Base-by-base conservation (phyloP, 225 moss, liverwort and hornwort species). In the Climacium dendroides region DNA sequence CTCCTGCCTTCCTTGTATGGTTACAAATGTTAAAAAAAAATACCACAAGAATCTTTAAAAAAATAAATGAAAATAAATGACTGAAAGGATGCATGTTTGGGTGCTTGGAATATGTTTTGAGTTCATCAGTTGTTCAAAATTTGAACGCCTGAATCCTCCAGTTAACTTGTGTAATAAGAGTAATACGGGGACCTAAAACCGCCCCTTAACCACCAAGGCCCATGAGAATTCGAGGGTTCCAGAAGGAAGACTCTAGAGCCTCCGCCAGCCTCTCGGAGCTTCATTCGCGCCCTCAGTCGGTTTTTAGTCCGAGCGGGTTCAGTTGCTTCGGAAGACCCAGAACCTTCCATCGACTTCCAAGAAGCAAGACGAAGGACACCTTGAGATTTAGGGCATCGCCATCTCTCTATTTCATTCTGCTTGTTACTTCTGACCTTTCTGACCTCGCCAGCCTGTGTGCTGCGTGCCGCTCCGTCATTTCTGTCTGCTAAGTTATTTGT, bases 261-360 rank as follows among this genome's bases (percentile, higher is more conserved):
- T 26, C 64, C 47, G 18, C 43, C 26, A 43, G 26, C 29, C 48
- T 48, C 48, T 10, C 3, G 20, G 66, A n/a, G 22, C 66, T 66
- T 66, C 66, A 7, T 2, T 66, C 22, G 22, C 7, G 66, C 37
- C 37, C 13, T 48, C 13, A 14, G 77, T 77, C 55, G 55, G 37
- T 54, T 77, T 34, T 9, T 17, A 25, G 25, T 10, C 50, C 62
- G 70, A 79, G 69, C 78, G 71, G 79, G 43, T 67, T 67, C 86
- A 67, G 88, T 71, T 71, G 61, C 74, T 60, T 74, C 84, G 20
- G 70, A 41, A 52, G 78, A 34, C 52, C 88, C 70, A 88, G 88
- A 88, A 84, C 61, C 88, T 88, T 88, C 88, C 61, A 79, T 70
- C 84, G 59, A 69, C 57, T 84, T 52, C 70, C 60, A 83, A 71